These are phyloP conservation scores for Colletotrichum graminicola DNA, from an alignment of 2,329 filamentous ascomycete genomes.

Conservation along the genomic window DNA sequence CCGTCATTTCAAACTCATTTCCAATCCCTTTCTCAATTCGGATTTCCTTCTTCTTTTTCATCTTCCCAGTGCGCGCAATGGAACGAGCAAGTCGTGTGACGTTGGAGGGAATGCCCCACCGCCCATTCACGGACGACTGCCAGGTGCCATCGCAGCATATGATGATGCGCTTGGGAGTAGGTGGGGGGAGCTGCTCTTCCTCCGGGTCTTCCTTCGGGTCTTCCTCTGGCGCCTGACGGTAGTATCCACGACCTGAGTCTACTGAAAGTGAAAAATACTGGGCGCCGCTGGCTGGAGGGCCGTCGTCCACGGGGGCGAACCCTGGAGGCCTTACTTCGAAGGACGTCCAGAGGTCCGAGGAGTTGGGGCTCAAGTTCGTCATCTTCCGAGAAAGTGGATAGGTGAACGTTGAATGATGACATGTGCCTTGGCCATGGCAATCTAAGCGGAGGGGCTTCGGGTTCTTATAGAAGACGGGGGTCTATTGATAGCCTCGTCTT, in stretches of 20 bases:
- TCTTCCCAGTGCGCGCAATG: not conserved
- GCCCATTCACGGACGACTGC: constrained; percentile 30
- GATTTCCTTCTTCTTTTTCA: not conserved
- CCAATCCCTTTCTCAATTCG: too few species aligned
- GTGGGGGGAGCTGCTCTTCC: too few species aligned
- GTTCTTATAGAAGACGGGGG: not conserved
- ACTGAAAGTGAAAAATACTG: not conserved
- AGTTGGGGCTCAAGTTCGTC: not conserved
- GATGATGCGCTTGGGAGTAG: constrained; percentile 29
- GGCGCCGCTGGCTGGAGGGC: not conserved
- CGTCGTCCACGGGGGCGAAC: too few species aligned
- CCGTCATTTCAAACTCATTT: too few species aligned
- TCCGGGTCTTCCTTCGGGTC: too few species aligned
- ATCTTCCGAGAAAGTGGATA: not conserved
- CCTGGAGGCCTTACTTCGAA: not conserved
- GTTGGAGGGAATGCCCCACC: constrained; percentile 25
- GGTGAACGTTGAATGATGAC: not conserved
- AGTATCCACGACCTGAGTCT: not conserved
- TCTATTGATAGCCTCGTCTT: not conserved
- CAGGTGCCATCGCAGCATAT: constrained; percentile 36
- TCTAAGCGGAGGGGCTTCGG: not conserved
- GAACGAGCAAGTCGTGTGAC: constrained; percentile 20
- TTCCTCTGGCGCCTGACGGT: not conserved
- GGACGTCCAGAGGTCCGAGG: constrained; percentile 6
- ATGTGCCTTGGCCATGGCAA: not conserved